Evolutionary conservation across 2,329 filamentous ascomycete species (phyloP), one percentile per base, ranked within the genome.

Genomic region (Colletotrichum noveboracense): DNA sequence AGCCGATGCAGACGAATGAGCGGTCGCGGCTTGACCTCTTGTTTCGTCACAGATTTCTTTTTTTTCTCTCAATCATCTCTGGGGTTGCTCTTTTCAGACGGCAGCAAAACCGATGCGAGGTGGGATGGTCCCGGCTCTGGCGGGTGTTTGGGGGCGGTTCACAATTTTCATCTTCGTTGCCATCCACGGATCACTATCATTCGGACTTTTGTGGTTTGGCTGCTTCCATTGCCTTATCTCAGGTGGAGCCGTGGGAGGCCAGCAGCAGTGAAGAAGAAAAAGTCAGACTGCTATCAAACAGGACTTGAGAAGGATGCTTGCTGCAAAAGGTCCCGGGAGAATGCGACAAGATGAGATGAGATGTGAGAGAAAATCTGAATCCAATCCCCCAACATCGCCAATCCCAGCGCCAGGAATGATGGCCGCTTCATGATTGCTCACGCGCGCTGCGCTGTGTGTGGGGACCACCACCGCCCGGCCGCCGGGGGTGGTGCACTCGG

Each of bases 41-140:
- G 74, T 76, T 76, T 76, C 74, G 70, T 76, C 74, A 76, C 74
- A 65, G 74, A n/a, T 69, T 64, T 72, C 66, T 72, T 55, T 34
- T 38, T 21, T 24, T 4, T 34, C 5, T 4, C 16, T 48, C 36
- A 24, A 18, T 34, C 4, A 21, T 26, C 28, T 16, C 13, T 30
- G 34, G 60, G 32, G 43, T 58, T 38, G 70, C 9, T 9, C 65
- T 36, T 38, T 73, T 73, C 32, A 58, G 69, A 75, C 73, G 43
- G 43, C 28, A 52, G 62, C 60, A 32, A 61, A 21, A 26, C 38
- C 66, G 38, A 36, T 34, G 18, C 43, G 18, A 7, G 62, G 38
- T 56, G 62, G 69, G 55, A 75, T 74, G 61, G 72, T 9, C 43
- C 70, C 73, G 64, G 73, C 62, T 68, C 62, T 18, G 34, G 14